phyloP scores from a whole-genome alignment of 805 yeast genomes.

The Saccharomyces paradoxus region DNA sequence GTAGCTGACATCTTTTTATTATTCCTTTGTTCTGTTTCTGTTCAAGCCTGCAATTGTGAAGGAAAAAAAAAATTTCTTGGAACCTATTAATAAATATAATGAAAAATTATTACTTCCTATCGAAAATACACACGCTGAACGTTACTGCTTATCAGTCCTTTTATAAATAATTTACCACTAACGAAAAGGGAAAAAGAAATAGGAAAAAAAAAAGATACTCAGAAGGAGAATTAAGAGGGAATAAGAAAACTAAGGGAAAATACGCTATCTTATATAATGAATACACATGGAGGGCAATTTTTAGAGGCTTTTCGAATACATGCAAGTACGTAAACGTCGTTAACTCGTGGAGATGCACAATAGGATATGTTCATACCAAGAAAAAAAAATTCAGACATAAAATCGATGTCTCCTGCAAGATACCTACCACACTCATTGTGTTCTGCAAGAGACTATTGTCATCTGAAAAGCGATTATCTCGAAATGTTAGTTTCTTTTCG shows the following conservation, averaged over 20 bases:
- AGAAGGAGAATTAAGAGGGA: neutral
- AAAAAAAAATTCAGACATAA: neutral
- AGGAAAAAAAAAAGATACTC: neutral
- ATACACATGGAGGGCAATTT: neutral
- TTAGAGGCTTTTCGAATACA: neutral
- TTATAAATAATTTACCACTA: neutral
- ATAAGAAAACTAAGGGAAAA: neutral
- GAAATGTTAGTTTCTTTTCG: neutral
- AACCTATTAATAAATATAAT: neutral
- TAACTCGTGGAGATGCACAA: neutral
- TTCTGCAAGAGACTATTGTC: neutral
- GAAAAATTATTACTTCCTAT: neutral
- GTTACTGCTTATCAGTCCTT: neutral
- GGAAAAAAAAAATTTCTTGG: neutral
- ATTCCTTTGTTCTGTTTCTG: neutral
- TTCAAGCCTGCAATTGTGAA: neutral
- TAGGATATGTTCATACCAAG: neutral
- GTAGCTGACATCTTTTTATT: conserved; percentile 7
- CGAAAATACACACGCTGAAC: neutral
- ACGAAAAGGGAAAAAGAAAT: neutral
- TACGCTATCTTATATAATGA: neutral
- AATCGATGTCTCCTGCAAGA: neutral
- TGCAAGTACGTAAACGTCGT: neutral
- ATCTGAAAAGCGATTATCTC: neutral
- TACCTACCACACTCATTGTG: neutral